phyloP scores from a whole-genome alignment of 2,329 filamentous ascomycete genomes.

The Botrytis squamosa region DNA sequence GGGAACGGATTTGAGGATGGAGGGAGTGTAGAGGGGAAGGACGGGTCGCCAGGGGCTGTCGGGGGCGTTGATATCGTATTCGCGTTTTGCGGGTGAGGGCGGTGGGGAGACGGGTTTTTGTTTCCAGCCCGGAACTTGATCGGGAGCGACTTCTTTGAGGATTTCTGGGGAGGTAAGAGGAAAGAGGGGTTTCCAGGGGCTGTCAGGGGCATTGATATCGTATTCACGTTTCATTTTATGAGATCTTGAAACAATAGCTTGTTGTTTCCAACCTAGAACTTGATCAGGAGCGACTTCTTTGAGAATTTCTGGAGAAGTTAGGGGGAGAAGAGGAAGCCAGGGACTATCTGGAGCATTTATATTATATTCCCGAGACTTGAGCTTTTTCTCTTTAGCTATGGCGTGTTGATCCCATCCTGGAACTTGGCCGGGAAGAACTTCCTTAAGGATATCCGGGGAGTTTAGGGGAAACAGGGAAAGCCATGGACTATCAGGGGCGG shows the following conservation, averaged over 20 bases:
- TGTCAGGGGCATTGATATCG: background rate
- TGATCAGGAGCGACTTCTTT: background rate
- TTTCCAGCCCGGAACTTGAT: background rate
- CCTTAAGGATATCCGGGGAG: background rate
- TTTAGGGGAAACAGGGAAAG: background rate
- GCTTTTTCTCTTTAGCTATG: background rate
- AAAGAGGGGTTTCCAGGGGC: background rate
- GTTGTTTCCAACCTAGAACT: background rate
- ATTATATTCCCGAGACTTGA: background rate
- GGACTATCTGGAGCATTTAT: background rate
- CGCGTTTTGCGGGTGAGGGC: background rate
- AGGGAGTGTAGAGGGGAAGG: background rate
- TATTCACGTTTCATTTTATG: background rate
- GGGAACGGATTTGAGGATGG: background rate
- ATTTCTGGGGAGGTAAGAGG: background rate
- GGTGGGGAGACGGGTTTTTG: background rate
- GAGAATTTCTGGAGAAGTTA: background rate
- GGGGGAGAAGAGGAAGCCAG: background rate
- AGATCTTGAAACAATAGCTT: background rate
- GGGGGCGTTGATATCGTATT: background rate
- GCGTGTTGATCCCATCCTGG: conserved; percentile 12
- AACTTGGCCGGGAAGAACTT: background rate
- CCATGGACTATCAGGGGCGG: background rate
- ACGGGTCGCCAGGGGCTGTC: background rate
- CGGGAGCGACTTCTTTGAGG: background rate